Percentiles rank a stretch among this genome's conserved stretches.
These are phyloP conservation scores for Fusarium tuaranense DNA, from an alignment of 2,329 filamentous ascomycete species.

Conservation along the genomic window DNA sequence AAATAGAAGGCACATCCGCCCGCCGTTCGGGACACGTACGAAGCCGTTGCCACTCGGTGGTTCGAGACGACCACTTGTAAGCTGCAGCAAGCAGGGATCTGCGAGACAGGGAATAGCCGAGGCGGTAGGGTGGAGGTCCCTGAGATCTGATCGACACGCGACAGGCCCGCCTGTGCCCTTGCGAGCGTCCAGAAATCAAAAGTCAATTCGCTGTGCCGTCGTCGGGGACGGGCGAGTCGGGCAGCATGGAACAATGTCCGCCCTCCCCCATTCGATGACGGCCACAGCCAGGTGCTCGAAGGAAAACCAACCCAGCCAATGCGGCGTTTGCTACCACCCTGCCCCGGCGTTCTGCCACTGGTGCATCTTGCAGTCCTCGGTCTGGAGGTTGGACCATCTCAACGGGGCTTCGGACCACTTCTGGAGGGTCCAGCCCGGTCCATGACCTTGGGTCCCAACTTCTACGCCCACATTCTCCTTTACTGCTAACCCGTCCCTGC, in stretches of 20 bases:
- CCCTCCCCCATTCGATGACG: constrained; percentile 8
- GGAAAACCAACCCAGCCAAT: constrained; percentile 9
- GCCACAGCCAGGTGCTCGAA: constrained; percentile 9
- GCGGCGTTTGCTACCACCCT: constrained; percentile 29
- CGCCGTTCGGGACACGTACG: constrained; percentile 27
- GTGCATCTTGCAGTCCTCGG: constrained; percentile 6
- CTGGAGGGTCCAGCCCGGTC: constrained; percentile 37
- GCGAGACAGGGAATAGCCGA: constrained; percentile 38
- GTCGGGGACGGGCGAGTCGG: constrained; percentile 13
- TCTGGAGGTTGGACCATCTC: constrained; percentile 28
- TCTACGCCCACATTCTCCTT: constrained; percentile 6
- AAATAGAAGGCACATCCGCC: constrained; percentile 22
- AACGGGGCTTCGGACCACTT: constrained; percentile 34
- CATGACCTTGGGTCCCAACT: constrained; percentile 24
- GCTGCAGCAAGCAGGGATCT: constrained; percentile 36
- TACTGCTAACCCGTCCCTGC: constrained; percentile 7
- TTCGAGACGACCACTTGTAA: constrained; percentile 21
- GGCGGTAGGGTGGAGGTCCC: constrained; percentile 43
- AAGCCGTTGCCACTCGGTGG: constrained; percentile 39
- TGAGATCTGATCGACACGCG: constrained; percentile 47
- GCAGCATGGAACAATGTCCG: neutral
- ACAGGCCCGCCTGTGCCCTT: constrained; percentile 36
- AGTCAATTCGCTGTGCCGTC: constrained; percentile 39
- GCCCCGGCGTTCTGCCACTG: constrained; percentile 31
- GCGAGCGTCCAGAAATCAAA: constrained; percentile 23